Base-by-base conservation (phyloP, 108 stramenopile genomes). In the Conticribra guillardii region DNA sequence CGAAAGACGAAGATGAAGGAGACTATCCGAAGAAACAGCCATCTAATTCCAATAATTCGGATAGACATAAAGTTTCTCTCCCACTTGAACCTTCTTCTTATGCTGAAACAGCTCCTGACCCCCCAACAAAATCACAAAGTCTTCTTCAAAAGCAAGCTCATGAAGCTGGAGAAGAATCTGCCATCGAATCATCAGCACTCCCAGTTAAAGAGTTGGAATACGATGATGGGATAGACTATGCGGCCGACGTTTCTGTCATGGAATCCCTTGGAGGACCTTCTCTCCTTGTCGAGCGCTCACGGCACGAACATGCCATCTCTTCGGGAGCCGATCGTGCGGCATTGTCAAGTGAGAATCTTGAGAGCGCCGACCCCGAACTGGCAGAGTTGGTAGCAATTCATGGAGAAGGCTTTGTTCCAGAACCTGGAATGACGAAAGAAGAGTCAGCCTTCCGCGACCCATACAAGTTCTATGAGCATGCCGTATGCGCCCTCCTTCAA, bases 161-260 rank as follows among this genome's bases (percentile, higher is more conserved):
- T 44, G 59, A 61, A 26, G 52, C 26, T 75, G 87, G 85, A 48
- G 87, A 90, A 46, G 89, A 90, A 64, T 77, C 76, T 22, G 62
- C 64, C 18, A 24, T 76, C 15, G 76, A 49, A 16, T 47, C 76
- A 4, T 56, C 57, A 30, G 64, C 56, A 26, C 60, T 78, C 27
- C 93, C 93, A 0, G 71, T 94, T 61, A 77, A 57, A 55, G 89
- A 89, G 48, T 69, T 94, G n/a, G 88, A 91, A 61, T 91, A 89
- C 60, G 90, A 94, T 54, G 88, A 90, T 34, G 76, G 74, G 19
- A 50, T 87, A 41, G 89, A 94, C 69, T 76, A 85, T 26, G 86
- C 85, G 11, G 92, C 89, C 33, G 89, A 94, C 56, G 93, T 94
- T 17, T 94, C 93, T 14, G 93, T 94, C 47, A 91, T 94, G 93